Conservation (phyloP, 2,329 filamentous ascomycete species). For the Penicillium sp. region DNA sequence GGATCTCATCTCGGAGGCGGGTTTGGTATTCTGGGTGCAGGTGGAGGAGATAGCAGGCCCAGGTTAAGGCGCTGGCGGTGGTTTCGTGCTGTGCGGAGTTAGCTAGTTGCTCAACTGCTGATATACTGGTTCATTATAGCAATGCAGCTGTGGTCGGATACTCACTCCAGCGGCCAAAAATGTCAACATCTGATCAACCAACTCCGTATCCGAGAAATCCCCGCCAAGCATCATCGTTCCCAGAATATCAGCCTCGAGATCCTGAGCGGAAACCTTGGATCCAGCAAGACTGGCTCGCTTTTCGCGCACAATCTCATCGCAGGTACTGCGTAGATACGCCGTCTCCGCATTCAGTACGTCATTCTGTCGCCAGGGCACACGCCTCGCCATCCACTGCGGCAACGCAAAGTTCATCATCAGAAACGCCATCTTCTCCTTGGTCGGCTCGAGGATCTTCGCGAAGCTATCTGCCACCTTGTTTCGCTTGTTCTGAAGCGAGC, state of each 20-base stretch:
- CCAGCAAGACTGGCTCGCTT: conserved; percentile 27
- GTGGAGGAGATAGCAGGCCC: conserved; percentile 54
- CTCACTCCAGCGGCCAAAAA: conserved; percentile 40
- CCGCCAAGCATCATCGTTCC: conserved; percentile 38
- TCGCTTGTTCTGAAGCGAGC: conserved; percentile 48
- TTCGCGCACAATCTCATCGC: conserved; percentile 35
- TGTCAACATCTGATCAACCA: conserved; percentile 44
- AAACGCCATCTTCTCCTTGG: conserved; percentile 42
- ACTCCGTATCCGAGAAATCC: conserved; percentile 36
- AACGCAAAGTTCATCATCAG: conserved; percentile 46
- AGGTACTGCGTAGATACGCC: conserved; percentile 30
- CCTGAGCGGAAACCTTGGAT: conserved; percentile 37
- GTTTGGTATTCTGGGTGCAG: conserved; percentile 49
- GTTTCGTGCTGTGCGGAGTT: conserved; percentile 49
- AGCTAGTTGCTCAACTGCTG: background rate
- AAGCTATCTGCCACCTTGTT: conserved; percentile 55
- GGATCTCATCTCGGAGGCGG: conserved; percentile 51
- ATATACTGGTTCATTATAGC: background rate
- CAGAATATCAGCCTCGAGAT: conserved; percentile 38
- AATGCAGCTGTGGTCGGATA: background rate
- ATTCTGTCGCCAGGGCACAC: conserved; percentile 42
- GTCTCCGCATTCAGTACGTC: conserved; percentile 29
- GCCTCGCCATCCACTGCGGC: conserved; percentile 50
- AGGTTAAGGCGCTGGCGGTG: conserved; percentile 53
- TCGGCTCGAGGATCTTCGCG: conserved; percentile 48